Evolutionary conservation across 2,329 filamentous ascomycete genomes (phyloP).

Genomic region (Emergomyces orientalis): DNA sequence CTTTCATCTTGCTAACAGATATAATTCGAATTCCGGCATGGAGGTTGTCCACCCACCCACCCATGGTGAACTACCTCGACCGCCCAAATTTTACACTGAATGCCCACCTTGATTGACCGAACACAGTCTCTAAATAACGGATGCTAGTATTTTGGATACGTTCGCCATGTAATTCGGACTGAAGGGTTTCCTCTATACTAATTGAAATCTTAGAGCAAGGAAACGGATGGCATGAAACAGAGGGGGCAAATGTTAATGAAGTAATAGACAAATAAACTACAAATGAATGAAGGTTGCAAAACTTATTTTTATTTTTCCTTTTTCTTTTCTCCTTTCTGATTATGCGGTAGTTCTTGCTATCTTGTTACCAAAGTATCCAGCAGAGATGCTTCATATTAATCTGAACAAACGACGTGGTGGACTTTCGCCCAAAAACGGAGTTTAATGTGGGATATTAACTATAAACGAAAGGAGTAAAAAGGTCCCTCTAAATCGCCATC

Average conservation of each 20-base stretch:
- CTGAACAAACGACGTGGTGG: neutral
- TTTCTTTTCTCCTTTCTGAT: neutral
- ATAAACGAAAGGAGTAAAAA: neutral
- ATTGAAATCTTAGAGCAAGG: neutral
- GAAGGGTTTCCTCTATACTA: neutral
- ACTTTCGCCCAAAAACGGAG: neutral
- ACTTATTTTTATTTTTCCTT: neutral
- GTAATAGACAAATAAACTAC: neutral
- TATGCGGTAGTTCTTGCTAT: neutral
- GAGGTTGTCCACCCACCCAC: neutral
- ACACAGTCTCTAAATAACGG: neutral
- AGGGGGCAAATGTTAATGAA: neutral
- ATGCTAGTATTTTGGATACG: neutral
- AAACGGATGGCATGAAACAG: neutral
- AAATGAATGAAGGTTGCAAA: neutral
- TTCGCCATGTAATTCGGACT: neutral
- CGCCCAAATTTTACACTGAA: neutral
- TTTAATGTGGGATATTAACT: neutral
- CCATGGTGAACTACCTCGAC: neutral
- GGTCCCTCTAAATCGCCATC: neutral
- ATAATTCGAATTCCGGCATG: neutral
- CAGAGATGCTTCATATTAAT: neutral
- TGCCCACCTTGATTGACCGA: neutral
- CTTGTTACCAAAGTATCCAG: neutral
- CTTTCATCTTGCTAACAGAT: neutral